Percentiles rank a stretch among this genome's conserved stretches.
These are phyloP conservation scores for Candida arabinofermentans DNA, from an alignment of 805 yeast genomes.

Conservation along the genomic window DNA sequence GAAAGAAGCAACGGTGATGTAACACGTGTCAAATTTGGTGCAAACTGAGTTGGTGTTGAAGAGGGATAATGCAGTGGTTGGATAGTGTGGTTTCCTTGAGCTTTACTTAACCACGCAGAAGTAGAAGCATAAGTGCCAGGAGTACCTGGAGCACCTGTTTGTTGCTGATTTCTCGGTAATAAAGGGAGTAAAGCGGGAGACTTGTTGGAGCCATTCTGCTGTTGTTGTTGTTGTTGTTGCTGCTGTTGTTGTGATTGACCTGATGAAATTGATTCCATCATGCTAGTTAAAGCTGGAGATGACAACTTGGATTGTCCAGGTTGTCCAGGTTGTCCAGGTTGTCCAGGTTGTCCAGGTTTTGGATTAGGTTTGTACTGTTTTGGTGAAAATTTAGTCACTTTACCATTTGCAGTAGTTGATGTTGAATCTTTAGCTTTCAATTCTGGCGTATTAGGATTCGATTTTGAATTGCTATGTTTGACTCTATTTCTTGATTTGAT, in stretches of 20 bases:
- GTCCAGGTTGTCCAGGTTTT: constrained; percentile 9
- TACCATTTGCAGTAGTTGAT: constrained; percentile 10
- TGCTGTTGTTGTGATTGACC: constrained; percentile 2
- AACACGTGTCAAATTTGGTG: constrained; percentile 57
- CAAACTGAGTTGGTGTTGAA: constrained; percentile 68
- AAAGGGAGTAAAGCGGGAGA: constrained; percentile 40
- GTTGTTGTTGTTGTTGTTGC: constrained; percentile 11
- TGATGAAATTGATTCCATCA: constrained; percentile 12
- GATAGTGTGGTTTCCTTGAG: constrained; percentile 29
- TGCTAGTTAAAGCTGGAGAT: constrained; percentile 14
- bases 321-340: constrained; percentile 6
- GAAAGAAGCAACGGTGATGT: constrained; percentile 63
- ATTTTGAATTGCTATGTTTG: constrained; percentile 42
- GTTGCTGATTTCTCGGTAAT: constrained; percentile 35
- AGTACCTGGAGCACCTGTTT: constrained; percentile 22
- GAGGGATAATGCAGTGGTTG: constrained; percentile 64
- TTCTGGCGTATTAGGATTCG: constrained; percentile 54
- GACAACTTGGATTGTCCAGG: constrained; percentile 10
- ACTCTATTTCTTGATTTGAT: constrained; percentile 88
- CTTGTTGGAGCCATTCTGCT: constrained; percentile 2
- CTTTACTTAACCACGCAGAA: constrained; percentile 26
- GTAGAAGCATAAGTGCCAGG: constrained; percentile 27
- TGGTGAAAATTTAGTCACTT: constrained; percentile 32
- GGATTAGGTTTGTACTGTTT: constrained; percentile 35
- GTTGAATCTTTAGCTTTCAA: constrained; percentile 44